Percentiles rank a stretch among this genome's conserved stretches.
These are phyloP conservation scores for Pseudogymnoascus sp. DNA, from an alignment of 2,329 filamentous ascomycete species.

Conservation along the genomic window DNA sequence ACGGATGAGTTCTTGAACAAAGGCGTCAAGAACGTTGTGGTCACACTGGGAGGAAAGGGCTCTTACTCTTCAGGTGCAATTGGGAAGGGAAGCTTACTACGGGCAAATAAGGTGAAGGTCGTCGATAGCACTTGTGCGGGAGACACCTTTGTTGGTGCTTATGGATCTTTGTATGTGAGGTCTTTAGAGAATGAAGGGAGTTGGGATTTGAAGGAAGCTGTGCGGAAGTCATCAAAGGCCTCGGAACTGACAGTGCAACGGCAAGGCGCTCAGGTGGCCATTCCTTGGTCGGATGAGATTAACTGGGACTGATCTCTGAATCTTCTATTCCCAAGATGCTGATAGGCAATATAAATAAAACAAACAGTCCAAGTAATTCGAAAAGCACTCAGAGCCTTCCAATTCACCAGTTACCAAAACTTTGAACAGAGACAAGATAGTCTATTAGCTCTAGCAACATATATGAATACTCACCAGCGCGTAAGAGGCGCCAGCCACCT, in stretches of 20 bases:
- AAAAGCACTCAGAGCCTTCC: background rate
- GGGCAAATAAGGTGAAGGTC: constrained; percentile 64
- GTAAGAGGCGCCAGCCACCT: background rate
- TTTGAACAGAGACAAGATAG: background rate
- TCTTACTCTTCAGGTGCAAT: constrained; percentile 53
- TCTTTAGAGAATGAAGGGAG: constrained; percentile 3
- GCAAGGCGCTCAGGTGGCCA: constrained; percentile 55
- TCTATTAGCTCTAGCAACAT: background rate
- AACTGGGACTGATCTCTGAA: background rate
- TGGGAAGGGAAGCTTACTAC: constrained; percentile 42
- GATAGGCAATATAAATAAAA: too few relatives aligned
- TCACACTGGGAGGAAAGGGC: constrained; percentile 79
- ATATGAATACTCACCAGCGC: background rate
- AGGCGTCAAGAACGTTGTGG: constrained; percentile 69
- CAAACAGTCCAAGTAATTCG: too few relatives aligned
- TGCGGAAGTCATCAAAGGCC: constrained; percentile 52
- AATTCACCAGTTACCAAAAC: background rate
- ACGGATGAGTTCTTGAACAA: constrained; percentile 53
- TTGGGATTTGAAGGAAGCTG: constrained; percentile 38
- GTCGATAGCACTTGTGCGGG: constrained; percentile 92
- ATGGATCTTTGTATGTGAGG: constrained; percentile 64
- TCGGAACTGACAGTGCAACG: constrained; percentile 59
- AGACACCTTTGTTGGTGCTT: constrained; percentile 87
- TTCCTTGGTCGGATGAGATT: constrained; percentile 55
- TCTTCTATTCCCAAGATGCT: too few relatives aligned